phyloP scores from a whole-genome alignment of 345 rosid genomes.

The Crucihimalaya himalaica region DNA sequence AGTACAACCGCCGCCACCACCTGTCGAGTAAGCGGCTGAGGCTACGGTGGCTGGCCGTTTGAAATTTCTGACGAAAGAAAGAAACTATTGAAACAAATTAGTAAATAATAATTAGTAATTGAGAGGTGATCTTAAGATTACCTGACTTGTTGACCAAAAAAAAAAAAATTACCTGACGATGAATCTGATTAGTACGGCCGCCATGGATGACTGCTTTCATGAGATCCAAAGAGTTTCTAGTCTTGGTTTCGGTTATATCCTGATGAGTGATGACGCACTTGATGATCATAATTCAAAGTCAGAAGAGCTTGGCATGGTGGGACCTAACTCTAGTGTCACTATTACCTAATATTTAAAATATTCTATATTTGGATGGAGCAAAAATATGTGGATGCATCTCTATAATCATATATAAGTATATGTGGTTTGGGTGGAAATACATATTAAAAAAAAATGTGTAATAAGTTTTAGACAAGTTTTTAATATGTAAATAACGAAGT shows the following conservation, averaged over 20 bases:
- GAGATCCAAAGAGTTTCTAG: background rate
- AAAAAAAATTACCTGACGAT: constrained; percentile 28
- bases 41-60: constrained; percentile 19
- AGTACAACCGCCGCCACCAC: background rate
- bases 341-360: too few species aligned
- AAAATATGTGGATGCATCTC: too few species aligned
- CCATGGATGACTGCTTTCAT: constrained; percentile 22
- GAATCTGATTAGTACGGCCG: constrained; percentile 22
- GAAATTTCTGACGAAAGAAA: constrained; percentile 14
- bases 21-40: constrained; percentile 29
- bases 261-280: background rate
- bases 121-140: constrained; percentile 4
- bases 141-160: too few species aligned
- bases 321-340: too few species aligned
- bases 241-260: background rate
- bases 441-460: too few species aligned
- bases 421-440: too few species aligned
- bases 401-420: too few species aligned
- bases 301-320: too few species aligned
- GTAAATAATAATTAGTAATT: background rate
- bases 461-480: too few species aligned
- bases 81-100: background rate
- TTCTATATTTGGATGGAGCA: too few species aligned
- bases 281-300: too few species aligned
- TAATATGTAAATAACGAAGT: too few species aligned